Conservation (phyloP, 1,284 basidiomycete genomes). For the Microbotryum intermedium region DNA sequence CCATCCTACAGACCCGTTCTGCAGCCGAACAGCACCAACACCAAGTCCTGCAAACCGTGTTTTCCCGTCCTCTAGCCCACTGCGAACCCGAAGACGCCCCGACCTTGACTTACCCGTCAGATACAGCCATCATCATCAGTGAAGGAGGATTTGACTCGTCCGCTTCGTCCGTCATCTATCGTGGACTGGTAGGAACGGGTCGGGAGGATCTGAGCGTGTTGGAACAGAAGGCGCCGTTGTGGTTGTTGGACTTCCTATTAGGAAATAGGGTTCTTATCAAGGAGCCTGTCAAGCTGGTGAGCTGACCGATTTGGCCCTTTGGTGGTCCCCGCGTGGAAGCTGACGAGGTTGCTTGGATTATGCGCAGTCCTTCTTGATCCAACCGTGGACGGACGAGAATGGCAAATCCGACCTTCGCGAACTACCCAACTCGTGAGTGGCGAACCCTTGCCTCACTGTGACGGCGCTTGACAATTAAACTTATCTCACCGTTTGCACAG, state of each 20-base stretch:
- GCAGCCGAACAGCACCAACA: constrained; percentile 39
- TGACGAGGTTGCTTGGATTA: not conserved
- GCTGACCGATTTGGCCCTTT: too few species aligned
- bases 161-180: constrained; percentile 69
- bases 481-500: constrained; percentile 41
- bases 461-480: not conserved
- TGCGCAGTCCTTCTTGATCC: constrained; percentile 62
- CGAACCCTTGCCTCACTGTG: not conserved
- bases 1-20: constrained; percentile 1
- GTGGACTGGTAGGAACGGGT: constrained; percentile 58
- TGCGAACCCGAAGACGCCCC: constrained; percentile 67
- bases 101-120: constrained; percentile 52
- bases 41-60: constrained; percentile 52
- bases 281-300: constrained; percentile 56
- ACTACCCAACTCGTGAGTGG: constrained; percentile 61
- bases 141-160: constrained; percentile 64
- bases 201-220: constrained; percentile 57
- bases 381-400: constrained; percentile 60
- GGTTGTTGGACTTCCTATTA: constrained; percentile 81
- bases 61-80: constrained; percentile 60
- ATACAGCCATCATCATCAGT: constrained; percentile 66
- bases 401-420: constrained; percentile 56
- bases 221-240: constrained; percentile 72
- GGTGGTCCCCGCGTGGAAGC: not conserved
- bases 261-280: constrained; percentile 45